Evolutionary conservation across 192 early-diverging fungal genomes (phyloP).

Genomic region (Coemansia guatemalensis): DNA sequence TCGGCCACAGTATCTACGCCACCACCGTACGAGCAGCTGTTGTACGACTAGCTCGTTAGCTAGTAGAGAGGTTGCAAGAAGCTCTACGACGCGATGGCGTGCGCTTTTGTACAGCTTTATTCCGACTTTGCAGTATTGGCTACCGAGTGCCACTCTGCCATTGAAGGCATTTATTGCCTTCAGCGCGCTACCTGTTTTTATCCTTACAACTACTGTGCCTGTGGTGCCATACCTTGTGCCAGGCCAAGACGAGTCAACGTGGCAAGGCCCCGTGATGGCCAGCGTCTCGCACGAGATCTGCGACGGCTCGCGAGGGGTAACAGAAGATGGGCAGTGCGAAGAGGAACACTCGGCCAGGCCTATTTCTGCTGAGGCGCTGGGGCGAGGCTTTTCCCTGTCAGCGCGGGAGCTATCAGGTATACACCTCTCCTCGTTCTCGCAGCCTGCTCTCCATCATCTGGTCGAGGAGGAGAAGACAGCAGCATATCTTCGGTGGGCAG

Average conservation of each 20-base stretch:
- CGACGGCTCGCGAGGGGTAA: not conserved
- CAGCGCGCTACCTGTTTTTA: slow-evolving; percentile 45
- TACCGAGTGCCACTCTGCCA: slow-evolving; percentile 13
- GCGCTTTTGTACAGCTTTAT: slow-evolving; percentile 20
- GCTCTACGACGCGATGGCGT: not conserved
- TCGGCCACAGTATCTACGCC: not conserved
- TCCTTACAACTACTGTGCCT: slow-evolving; percentile 46
- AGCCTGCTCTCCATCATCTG: not conserved
- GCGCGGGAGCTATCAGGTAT: not conserved
- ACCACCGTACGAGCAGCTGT: not conserved
- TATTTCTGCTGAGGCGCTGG: not conserved
- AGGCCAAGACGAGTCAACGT: not conserved
- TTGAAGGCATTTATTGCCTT: slow-evolving; percentile 41
- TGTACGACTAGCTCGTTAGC: not conserved
- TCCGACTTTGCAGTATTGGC: slow-evolving; percentile 47
- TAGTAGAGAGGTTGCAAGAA: slow-evolving; percentile 6
- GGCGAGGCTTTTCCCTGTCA: not conserved
- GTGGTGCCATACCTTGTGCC: slow-evolving; percentile 17
- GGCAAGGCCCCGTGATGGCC: not conserved
- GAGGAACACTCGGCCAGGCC: not conserved
- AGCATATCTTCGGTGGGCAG: slow-evolving; percentile 24
- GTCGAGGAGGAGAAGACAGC: not conserved
- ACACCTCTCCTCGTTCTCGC: not conserved
- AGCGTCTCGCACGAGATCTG: not conserved
- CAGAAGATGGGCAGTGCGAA: not conserved